Conservation (phyloP, 2,329 filamentous ascomycete species). For the Talaromyces sp. region DNA sequence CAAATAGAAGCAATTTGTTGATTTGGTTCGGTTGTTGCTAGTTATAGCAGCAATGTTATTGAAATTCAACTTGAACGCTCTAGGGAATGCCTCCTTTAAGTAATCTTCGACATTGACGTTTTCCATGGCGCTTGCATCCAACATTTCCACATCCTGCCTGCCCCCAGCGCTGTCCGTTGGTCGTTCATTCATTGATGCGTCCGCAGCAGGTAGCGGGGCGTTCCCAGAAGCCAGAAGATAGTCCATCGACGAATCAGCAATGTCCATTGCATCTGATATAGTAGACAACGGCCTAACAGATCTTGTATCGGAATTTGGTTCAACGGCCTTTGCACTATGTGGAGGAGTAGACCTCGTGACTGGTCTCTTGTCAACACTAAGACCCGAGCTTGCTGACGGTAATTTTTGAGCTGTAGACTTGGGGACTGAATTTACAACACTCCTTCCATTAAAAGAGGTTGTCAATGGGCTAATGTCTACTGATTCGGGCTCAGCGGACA, state of each 20-base stretch:
- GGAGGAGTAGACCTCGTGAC: neutral
- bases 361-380: neutral
- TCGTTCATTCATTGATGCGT: neutral
- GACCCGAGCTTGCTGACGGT: neutral
- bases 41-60: constrained; percentile 22
- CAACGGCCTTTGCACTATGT: neutral
- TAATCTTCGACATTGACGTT: constrained; percentile 13
- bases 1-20: constrained; percentile 29
- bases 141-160: constrained; percentile 10
- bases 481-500: neutral
- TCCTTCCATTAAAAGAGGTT: neutral
- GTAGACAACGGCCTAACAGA: neutral
- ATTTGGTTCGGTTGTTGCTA: constrained; percentile 12
- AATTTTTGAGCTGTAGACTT: neutral
- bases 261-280: neutral
- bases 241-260: neutral
- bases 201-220: neutral
- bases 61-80: constrained; percentile 20
- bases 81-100: constrained; percentile 10
- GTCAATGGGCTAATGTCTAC: neutral
- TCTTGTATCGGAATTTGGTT: neutral
- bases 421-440: neutral
- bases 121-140: neutral
- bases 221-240: neutral
- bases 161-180: neutral